Evolutionary conservation across 148 eudicot genomes (phyloP), one percentile per base, ranked within the genome.

Genomic region (Arctostaphylos glauca): DNA sequence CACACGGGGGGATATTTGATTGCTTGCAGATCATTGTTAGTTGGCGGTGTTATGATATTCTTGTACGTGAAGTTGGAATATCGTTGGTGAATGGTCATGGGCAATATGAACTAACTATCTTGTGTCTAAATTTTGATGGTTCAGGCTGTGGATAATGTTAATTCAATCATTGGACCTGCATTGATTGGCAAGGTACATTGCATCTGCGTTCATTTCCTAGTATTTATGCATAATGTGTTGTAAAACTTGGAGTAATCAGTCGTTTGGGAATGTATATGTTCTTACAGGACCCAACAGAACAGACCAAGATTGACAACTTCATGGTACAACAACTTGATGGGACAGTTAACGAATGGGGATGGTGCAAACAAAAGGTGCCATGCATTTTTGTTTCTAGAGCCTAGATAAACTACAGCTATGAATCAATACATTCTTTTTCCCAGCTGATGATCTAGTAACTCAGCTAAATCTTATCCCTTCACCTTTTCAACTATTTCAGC

Each of bases 281-380:
- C 56, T 74, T 75, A 23, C 90, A 95, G 98, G 97, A 93, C 91
- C 97, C 98, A 83, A 89, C 93, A 2, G 88, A 92, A 74, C 98
- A 95, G 81, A 87, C 90, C 48, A 92, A 84, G 15, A 89, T 95
- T 77, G 99, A 96, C 86, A 94, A 92, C 87, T 94, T 89, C 97
- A 96, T 96, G 98, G 99, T 96, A 86, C 99, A 94, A 83, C 84
- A 94, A 82, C 95, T 96, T 41, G 99, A 96, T 84, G 99, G 98
- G 87, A 96, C 99, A 79, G 87, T 82, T 49, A 96, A 96, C 25
- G 98, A 96, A 89, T 96, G 98, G 98, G 98, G 98, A 68, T 96
- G 98, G 98, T 96, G 98, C 97, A 96, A 96, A 90, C 98, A 94
- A 87, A 96, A 96, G 98, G 99, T 96, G 86, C 75, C 0, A 2